Base-by-base conservation (phyloP, 164 flowering plant genomes). In the Euptelea pleiosperma region DNA sequence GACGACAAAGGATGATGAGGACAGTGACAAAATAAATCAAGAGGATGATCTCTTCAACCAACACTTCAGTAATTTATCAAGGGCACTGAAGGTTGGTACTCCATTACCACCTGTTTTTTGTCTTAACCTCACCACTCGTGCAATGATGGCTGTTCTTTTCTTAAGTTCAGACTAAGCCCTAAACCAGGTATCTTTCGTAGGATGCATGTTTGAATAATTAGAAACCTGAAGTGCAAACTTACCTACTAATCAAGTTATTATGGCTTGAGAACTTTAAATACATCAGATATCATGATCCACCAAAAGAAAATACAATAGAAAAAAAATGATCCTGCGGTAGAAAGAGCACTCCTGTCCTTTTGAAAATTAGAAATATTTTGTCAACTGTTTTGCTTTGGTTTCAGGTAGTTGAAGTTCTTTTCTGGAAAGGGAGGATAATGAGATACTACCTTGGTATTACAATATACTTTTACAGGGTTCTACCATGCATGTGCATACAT, bases 31-130 rank as follows among this genome's bases (percentile, higher is more conserved):
- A 28, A 46, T 44, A 26, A 52, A 37, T 55, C 70, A 66, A 60
- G 65, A 49, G 7, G 54, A 51, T 64, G 75, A 70, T 45, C 51
- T 77, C 57, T 77, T 77, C 56, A 63, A 50, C 54, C 69, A 58
- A 60, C 74, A 79, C 46, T 76, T 73, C 54, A 69, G 76, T 63
- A 79, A 69, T 52, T 57, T 83, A 61, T 80, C 85, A 26, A 59
- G 73, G 21, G 26, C 43, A 33, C 46, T 49, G 46, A 76, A 78
- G 80, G 85, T 82, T 40, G 35, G 73, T 40, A 34, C 49, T 52
- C 53, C 15, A 48, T 34, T 28, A 3, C 24, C 14, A 18, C 37
- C 9, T 52, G 12, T 52, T 40, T 25, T 3, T 21, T 53, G 33
- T 33, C 43, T 50, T 19, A 16, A 4, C 37, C 36, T 36, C 33